Conservation (phyloP, 768 basidiomycete species). For the Lentinus tigrinus region DNA sequence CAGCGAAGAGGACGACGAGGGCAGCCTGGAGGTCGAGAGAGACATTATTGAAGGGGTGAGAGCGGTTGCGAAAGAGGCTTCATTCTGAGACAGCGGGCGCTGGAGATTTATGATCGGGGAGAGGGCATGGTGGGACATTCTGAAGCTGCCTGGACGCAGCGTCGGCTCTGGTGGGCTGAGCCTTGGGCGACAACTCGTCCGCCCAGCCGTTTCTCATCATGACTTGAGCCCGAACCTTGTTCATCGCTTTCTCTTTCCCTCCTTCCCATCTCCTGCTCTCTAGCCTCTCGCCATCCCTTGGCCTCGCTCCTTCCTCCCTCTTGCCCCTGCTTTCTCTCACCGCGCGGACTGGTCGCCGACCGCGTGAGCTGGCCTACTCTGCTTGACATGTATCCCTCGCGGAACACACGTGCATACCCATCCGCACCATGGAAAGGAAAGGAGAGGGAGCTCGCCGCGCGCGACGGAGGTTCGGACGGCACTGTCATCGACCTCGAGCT, state of each 20-base stretch:
- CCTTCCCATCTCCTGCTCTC: not conserved
- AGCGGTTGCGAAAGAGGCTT: no score
- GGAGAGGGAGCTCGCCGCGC: slow-evolving; percentile 7
- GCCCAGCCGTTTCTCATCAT: not conserved
- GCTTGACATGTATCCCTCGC: not conserved
- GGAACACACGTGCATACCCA: not conserved
- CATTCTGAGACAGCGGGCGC: no score
- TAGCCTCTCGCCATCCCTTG: not conserved
- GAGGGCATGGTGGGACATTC: no score
- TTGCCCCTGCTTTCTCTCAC: not conserved
- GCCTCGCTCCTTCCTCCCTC: not conserved
- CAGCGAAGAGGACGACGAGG: no score
- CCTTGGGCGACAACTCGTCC: not conserved
- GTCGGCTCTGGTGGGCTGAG: no score
- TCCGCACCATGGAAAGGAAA: slow-evolving; percentile 23
- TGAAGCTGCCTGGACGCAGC: no score
- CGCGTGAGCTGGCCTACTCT: not conserved
- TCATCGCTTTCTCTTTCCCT: not conserved
- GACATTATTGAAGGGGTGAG: no score
- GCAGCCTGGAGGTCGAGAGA: no score
- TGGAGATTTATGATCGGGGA: no score
- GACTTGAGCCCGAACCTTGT: not conserved
- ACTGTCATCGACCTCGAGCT: slow-evolving; percentile 57
- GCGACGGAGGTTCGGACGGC: slow-evolving; percentile 49
- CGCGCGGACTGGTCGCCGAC: not conserved